phyloP scores from a whole-genome alignment of 192 early-diverging fungal species.

The Gamsiella multidivaricata region DNA sequence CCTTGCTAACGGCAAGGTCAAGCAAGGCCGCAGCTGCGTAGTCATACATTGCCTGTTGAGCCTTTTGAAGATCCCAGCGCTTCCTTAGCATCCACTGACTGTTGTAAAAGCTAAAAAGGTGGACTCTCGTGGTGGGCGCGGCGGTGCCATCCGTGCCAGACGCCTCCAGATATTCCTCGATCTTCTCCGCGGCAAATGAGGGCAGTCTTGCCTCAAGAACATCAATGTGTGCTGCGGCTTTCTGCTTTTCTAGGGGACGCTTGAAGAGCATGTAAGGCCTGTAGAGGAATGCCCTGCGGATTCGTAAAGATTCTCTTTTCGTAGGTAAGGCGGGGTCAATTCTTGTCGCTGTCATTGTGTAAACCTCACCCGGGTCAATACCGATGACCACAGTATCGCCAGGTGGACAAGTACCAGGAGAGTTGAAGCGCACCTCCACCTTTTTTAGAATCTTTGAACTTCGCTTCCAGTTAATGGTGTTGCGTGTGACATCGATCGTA shows the following conservation, averaged over 20 bases:
- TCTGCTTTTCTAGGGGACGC: background rate
- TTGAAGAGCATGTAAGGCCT: background rate
- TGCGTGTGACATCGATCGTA: too few species aligned
- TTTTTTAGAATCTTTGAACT: background rate
- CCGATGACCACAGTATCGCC: background rate
- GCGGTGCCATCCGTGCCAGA: background rate
- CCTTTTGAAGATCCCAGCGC: background rate
- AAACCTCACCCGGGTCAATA: slow-evolving; percentile 1
- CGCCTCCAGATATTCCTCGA: background rate
- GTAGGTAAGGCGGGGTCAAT: background rate
- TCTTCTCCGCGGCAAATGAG: background rate
- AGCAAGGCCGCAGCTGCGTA: background rate
- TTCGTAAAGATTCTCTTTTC: background rate
- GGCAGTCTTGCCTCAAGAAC: background rate
- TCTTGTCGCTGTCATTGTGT: background rate
- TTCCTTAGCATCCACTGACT: background rate
- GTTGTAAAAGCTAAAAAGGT: background rate
- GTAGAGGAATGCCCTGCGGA: background rate
- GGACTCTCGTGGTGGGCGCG: background rate
- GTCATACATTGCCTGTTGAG: background rate
- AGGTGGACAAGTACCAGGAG: background rate
- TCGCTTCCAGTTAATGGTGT: slow-evolving; percentile 1
- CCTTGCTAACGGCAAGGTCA: background rate
- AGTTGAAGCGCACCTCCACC: background rate
- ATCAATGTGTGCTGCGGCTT: background rate